Conservation (phyloP, 352 stramenopile species). For the Phytophthora litchii region DNA sequence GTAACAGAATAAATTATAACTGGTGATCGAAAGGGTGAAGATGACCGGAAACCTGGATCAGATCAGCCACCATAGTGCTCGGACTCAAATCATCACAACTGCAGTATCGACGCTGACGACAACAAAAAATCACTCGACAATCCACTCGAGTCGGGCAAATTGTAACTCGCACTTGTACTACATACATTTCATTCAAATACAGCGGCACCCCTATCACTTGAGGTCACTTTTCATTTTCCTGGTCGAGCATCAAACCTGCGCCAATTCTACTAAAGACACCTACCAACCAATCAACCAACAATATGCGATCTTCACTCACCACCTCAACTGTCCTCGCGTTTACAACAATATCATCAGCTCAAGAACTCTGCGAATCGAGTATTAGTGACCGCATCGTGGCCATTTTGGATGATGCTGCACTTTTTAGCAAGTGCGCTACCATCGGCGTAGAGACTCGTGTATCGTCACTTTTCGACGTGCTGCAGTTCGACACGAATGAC, state of each 20-base stretch:
- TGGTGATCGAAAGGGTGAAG: slow-evolving; percentile 2
- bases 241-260: slow-evolving; percentile 6
- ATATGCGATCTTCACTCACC: slow-evolving; percentile 10
- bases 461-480: slow-evolving; percentile 44
- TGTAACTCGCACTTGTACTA: slow-evolving; percentile 8
- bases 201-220: background rate
- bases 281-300: background rate
- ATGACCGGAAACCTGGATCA: background rate
- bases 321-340: background rate
- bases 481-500: slow-evolving; percentile 38
- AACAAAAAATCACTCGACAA: slow-evolving; percentile 6
- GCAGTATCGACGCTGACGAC: slow-evolving; percentile 11
- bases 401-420: slow-evolving; percentile 41
- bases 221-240: slow-evolving; percentile 31
- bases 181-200: background rate
- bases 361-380: slow-evolving; percentile 32
- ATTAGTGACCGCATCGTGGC: slow-evolving; percentile 38
- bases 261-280: background rate
- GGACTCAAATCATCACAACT: slow-evolving; percentile 21
- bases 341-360: background rate
- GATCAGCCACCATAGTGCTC: background rate
- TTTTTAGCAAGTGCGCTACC: slow-evolving; percentile 48
- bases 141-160: slow-evolving; percentile 4
- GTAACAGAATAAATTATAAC: no score
- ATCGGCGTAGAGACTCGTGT: slow-evolving; percentile 46